phyloP scores from a whole-genome alignment of 306 rosid species.

The Ceratonia siliqua region DNA sequence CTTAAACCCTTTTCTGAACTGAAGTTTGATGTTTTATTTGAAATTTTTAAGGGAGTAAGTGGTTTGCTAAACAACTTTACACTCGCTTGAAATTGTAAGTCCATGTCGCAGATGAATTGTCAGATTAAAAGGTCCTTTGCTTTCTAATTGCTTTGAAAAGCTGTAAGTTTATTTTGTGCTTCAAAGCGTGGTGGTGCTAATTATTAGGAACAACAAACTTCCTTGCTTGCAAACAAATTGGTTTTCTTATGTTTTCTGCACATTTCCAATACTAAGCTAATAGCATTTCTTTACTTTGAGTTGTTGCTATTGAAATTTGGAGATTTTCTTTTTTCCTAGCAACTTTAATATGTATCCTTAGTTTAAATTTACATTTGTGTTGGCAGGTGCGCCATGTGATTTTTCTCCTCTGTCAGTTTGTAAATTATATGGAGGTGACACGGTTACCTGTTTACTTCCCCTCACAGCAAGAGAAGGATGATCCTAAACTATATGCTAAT shows the following conservation, averaged over 20 bases:
- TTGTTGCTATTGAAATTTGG: conserved; percentile 12
- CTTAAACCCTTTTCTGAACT: background rate
- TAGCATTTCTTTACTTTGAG: background rate
- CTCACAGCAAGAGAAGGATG: conserved; percentile 84
- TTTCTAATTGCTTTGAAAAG: conserved; percentile 1
- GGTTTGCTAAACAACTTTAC: conserved; percentile 16
- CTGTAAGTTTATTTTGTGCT: background rate
- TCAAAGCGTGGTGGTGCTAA: background rate
- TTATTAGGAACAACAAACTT: background rate
- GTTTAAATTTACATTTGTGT: conserved; percentile 7
- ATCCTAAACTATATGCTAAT: conserved; percentile 72
- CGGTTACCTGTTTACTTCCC: conserved; percentile 76
- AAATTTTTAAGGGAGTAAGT: conserved; percentile 9
- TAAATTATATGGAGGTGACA: conserved; percentile 76
- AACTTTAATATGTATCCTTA: background rate
- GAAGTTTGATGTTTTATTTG: conserved; percentile 25
- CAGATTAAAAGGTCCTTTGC: conserved; percentile 14
- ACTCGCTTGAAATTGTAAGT: background rate
- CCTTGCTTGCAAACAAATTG: background rate
- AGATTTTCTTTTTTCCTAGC: conserved; percentile 24
- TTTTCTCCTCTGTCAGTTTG: conserved; percentile 92
- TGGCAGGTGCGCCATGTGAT: conserved; percentile 91
- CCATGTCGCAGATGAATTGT: background rate
- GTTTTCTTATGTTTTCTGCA: background rate
- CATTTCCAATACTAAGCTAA: background rate